Evolutionary conservation across 495 filamentous ascomycete species (phyloP).

Genomic region (Podospora comata): DNA sequence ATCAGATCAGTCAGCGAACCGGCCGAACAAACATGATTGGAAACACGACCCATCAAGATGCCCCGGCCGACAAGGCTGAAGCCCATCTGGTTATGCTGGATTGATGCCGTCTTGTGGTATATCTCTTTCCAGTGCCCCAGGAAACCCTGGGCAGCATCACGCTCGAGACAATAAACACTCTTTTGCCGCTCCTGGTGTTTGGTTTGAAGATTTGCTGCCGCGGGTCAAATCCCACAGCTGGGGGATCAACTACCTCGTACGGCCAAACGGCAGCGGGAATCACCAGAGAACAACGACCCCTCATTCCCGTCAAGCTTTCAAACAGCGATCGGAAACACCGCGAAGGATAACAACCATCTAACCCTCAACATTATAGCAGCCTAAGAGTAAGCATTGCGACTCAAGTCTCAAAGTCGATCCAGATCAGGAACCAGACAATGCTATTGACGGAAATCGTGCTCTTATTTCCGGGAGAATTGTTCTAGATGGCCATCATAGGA

Average conservation of each 20-base stretch:
- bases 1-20: background rate
- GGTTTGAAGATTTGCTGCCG: slow-evolving; percentile 21
- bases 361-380: background rate
- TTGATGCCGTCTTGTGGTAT: no score
- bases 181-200: slow-evolving; percentile 12
- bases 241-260: slow-evolving; percentile 8
- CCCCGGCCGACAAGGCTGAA: slow-evolving; percentile 13
- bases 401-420: background rate
- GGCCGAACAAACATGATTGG: slow-evolving; percentile 20
- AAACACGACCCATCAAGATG: slow-evolving; percentile 21
- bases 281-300: slow-evolving; percentile 11
- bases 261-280: slow-evolving; percentile 24
- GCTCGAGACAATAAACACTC: background rate
- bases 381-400: background rate
- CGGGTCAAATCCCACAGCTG: background rate
- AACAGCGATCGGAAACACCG: slow-evolving; percentile 30
- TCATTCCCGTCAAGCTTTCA: slow-evolving; percentile 13
- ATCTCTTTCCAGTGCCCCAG: no score
- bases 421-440: background rate
- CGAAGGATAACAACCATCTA: background rate
- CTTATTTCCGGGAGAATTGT: slow-evolving; percentile 7
- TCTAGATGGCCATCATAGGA: slow-evolving; percentile 14
- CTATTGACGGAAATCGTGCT: background rate
- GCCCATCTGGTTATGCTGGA: background rate
- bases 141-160: background rate